These are phyloP conservation scores for Colletotrichum echinochloae DNA, from an alignment of 2,329 filamentous ascomycete species.

Conservation along the genomic window DNA sequence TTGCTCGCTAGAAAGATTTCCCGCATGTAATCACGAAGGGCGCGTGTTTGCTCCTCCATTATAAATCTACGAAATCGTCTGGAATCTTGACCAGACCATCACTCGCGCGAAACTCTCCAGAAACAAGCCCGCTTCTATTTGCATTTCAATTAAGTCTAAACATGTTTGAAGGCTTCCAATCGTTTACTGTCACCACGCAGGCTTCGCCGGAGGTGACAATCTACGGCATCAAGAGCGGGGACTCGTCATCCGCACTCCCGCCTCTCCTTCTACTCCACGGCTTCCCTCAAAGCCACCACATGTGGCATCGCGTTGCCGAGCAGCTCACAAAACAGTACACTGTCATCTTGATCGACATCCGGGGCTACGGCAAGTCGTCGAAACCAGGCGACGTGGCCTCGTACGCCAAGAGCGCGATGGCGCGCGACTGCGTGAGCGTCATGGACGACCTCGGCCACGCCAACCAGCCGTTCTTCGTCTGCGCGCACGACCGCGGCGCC, in stretches of 20 bases:
- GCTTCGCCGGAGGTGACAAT: constrained; percentile 55
- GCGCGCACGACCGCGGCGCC: constrained; percentile 69
- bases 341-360: constrained; percentile 60
- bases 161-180: constrained; percentile 51
- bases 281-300: constrained; percentile 64
- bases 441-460: constrained; percentile 57
- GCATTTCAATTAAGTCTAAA: too few relatives aligned
- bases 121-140: neutral
- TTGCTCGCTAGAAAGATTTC: constrained; percentile 10
- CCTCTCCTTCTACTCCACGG: constrained; percentile 62
- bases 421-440: constrained; percentile 57
- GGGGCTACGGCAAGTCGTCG: constrained; percentile 64
- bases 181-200: constrained; percentile 54
- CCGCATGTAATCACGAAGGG: constrained; percentile 13
- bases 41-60: neutral
- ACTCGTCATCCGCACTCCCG: constrained; percentile 47
- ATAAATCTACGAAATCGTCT: neutral
- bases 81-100: neutral
- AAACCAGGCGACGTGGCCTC: constrained; percentile 52
- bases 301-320: constrained; percentile 62
- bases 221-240: constrained; percentile 54
- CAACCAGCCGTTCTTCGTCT: constrained; percentile 56
- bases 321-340: constrained; percentile 55
- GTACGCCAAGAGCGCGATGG: constrained; percentile 64
- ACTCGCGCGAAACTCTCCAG: neutral